Evolutionary conservation across 2,329 filamentous ascomycete species (phyloP).

Genomic region (Colletotrichum sp.): DNA sequence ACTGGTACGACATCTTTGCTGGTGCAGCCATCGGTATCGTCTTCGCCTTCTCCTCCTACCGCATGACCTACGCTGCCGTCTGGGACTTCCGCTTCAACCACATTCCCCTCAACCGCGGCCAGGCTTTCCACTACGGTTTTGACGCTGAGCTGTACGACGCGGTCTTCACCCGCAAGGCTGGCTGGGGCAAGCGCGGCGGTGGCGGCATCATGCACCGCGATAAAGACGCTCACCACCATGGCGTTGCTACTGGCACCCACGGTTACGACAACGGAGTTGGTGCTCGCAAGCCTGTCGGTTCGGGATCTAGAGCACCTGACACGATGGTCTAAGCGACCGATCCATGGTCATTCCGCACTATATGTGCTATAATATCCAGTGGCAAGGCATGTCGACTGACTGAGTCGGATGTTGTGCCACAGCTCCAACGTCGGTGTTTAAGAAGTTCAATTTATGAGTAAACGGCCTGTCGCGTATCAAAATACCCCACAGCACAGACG

Average conservation of each 20-base stretch:
- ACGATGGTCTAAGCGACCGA: slow-evolving; percentile 1
- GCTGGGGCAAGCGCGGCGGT: slow-evolving; percentile 53
- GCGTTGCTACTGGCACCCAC: not conserved
- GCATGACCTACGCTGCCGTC: slow-evolving; percentile 70
- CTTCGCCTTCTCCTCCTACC: slow-evolving; percentile 69
- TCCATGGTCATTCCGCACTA: rapidly evolving
- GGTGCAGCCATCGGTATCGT: slow-evolving; percentile 69
- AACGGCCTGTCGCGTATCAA: not conserved
- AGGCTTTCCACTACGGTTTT: slow-evolving; percentile 57
- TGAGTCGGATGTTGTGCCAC: not conserved
- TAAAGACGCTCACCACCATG: slow-evolving; percentile 1
- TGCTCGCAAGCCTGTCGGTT: slow-evolving; percentile 13
- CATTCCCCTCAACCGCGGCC: slow-evolving; percentile 64
- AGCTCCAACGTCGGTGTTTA: rapidly evolving
- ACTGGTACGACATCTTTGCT: slow-evolving; percentile 76
- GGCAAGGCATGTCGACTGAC: rapidly evolving
- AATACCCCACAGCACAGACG: not conserved
- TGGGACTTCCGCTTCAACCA: slow-evolving; percentile 73
- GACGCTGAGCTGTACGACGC: slow-evolving; percentile 55
- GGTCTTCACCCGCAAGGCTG: slow-evolving; percentile 63
- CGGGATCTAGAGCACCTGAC: slow-evolving; percentile 1
- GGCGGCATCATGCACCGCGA: slow-evolving; percentile 26
- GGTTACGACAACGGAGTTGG: not conserved
- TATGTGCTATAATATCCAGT: not conserved
- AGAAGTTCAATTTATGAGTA: not conserved